A percentile compares a stretch with the other conserved stretches of the same genome.
These are phyloP conservation scores for Dacryopinax spathularia DNA, from an alignment of 768 basidiomycete genomes.

Conservation along the genomic window DNA sequence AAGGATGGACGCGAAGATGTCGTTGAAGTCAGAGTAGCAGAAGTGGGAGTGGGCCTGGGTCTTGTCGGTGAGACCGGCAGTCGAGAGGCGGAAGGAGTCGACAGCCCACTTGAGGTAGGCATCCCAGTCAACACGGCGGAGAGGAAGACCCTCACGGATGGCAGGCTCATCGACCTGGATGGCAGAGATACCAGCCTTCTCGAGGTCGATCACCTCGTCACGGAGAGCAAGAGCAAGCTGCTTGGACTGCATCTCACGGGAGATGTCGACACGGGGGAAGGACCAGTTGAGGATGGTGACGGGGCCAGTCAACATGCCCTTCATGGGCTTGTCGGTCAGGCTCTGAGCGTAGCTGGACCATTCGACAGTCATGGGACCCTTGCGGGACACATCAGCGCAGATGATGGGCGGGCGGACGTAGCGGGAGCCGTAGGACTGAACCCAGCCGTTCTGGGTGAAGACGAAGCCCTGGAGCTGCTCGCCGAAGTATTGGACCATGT, in stretches of 20 bases:
- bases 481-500: constrained; percentile 99
- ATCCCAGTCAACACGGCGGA: constrained; percentile 93
- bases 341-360: constrained; percentile 97
- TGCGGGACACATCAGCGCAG: constrained; percentile 92
- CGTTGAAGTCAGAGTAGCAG: constrained; percentile 97
- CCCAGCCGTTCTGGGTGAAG: constrained; percentile 98
- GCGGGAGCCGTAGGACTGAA: constrained; percentile 97
- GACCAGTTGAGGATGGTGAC: constrained; percentile 99
- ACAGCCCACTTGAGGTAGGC: constrained; percentile 95
- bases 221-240: constrained; percentile 96
- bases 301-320: constrained; percentile 98
- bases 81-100: constrained; percentile 95
- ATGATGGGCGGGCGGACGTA: constrained; percentile 98
- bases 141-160: constrained; percentile 96
- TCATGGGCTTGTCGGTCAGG: constrained; percentile 86
- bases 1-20: constrained; percentile 96
- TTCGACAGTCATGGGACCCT: constrained; percentile 83
- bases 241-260: constrained; percentile 92
- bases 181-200: constrained; percentile 89
- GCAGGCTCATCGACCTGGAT: constrained; percentile 99
- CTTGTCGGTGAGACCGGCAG: constrained; percentile 84
- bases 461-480: constrained; percentile 89
- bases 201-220: constrained; percentile 94
- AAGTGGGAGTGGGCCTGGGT: constrained; percentile 99
- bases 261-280: constrained; percentile 97